Percentiles rank a stretch among this genome's conserved stretches.
Conservation (phyloP, 257 asterid genomes). For the Echites panduratus region DNA sequence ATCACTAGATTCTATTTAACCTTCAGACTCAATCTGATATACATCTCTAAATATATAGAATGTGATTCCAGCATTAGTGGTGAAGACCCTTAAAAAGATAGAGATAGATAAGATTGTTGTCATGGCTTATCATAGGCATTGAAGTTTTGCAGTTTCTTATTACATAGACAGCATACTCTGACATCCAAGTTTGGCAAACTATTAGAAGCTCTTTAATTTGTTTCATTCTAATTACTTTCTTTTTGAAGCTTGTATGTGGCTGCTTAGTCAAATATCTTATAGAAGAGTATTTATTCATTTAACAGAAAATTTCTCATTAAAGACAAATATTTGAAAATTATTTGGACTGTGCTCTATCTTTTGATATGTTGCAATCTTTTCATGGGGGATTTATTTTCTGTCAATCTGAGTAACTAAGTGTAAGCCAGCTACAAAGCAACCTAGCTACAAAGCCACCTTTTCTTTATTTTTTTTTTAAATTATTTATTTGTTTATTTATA, state of each 20-base stretch:
- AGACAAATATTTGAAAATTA: background rate
- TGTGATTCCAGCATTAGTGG: no score
- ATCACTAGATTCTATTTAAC: background rate
- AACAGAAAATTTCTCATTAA: background rate
- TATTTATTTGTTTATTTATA: no score
- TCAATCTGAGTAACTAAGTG: background rate
- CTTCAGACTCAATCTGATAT: background rate
- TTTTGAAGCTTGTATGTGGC: background rate
- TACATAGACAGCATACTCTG: background rate
- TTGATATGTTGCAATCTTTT: background rate
- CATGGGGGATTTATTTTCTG: background rate
- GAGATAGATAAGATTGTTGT: background rate
- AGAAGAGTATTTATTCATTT: background rate
- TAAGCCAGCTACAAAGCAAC: background rate
- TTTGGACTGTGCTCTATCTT: background rate
- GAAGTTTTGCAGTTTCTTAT: background rate
- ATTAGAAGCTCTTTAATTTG: background rate
- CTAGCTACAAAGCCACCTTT: no score
- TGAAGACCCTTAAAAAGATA: background rate
- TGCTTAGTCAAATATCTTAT: background rate
- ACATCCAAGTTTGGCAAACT: background rate
- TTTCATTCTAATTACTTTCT: background rate
- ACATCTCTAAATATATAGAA: background rate
- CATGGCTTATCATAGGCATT: background rate
- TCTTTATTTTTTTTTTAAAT: no score